Evolutionary conservation across 352 stramenopile genomes (phyloP).

Genomic region (Phytophthora nicotianae): DNA sequence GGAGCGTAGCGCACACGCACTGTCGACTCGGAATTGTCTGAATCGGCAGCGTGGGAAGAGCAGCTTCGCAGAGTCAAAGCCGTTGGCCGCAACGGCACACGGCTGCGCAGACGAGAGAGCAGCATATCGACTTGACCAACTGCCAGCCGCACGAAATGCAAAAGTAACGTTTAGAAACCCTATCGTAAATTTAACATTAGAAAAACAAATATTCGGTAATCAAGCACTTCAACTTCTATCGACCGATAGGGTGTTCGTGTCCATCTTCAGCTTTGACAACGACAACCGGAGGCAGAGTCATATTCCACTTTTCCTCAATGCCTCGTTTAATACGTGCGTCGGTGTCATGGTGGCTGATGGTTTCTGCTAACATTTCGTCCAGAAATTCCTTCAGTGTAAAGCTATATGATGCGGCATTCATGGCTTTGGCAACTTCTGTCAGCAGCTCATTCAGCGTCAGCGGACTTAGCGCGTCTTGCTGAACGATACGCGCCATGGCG

Average conservation of each 20-base stretch:
- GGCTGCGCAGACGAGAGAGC: slow-evolving; percentile 29
- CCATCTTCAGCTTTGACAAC: slow-evolving; percentile 9
- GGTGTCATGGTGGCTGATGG: slow-evolving; percentile 33
- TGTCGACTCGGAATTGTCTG: slow-evolving; percentile 5
- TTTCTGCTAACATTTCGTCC: slow-evolving; percentile 31
- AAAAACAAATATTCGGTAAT: slow-evolving; percentile 7
- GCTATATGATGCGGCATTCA: slow-evolving; percentile 30
- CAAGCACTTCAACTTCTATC: slow-evolving; percentile 4
- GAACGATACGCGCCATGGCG: slow-evolving; percentile 53
- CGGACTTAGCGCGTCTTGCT: slow-evolving; percentile 56
- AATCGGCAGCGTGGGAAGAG: slow-evolving; percentile 7
- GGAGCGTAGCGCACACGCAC: slow-evolving; percentile 90
- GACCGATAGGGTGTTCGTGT: neutral
- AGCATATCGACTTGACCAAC: slow-evolving; percentile 27
- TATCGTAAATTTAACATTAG: neutral
- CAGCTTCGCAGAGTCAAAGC: slow-evolving; percentile 25
- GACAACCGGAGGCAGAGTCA: slow-evolving; percentile 28
- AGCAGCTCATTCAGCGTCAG: slow-evolving; percentile 50
- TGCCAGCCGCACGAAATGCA: slow-evolving; percentile 21
- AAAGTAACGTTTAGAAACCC: slow-evolving; percentile 7
- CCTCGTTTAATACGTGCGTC: slow-evolving; percentile 48
- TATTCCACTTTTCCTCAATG: slow-evolving; percentile 36
- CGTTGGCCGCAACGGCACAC: slow-evolving; percentile 8
- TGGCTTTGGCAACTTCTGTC: slow-evolving; percentile 27
- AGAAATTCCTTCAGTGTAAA: slow-evolving; percentile 42